Percentiles rank a stretch among this genome's conserved stretches.
phyloP scores from a whole-genome alignment of 257 asterid species.

The Rauvolfia tetraphylla region DNA sequence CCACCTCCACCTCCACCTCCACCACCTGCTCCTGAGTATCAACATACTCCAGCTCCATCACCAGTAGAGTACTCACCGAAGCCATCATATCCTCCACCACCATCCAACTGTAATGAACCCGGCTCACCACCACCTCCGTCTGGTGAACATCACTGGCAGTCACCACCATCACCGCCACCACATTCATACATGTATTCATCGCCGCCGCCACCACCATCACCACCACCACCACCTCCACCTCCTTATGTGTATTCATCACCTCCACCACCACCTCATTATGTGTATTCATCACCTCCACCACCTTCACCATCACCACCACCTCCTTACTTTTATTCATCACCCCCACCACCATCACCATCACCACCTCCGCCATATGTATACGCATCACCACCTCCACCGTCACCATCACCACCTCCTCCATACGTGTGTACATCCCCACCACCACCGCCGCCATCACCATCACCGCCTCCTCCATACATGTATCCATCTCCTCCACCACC shows the following conservation, averaged over 20 bases:
- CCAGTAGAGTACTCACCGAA: conserved; percentile 15
- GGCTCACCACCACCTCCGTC: conserved; percentile 30
- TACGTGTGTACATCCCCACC: conserved; percentile 35
- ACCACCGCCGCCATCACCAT: conserved; percentile 22
- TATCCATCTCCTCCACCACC: conserved; percentile 22
- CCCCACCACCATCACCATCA: conserved; percentile 36
- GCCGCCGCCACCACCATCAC: conserved; percentile 16
- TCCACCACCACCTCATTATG: conserved; percentile 25
- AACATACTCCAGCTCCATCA: conserved; percentile 22
- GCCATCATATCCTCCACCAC: conserved; percentile 35
- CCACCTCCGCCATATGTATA: too few relatives aligned
- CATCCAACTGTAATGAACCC: conserved; percentile 10
- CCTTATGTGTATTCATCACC: conserved; percentile 25
- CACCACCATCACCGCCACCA: conserved; percentile 27
- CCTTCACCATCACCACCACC: conserved; percentile 39
- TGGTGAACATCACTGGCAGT: neutral
- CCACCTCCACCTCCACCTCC: conserved; percentile 26
- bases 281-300: conserved; percentile 25
- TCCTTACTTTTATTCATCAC: too few relatives aligned
- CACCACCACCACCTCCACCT: conserved; percentile 29
- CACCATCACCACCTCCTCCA: conserved; percentile 26
- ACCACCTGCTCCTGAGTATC: conserved; percentile 14
- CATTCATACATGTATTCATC: conserved; percentile 13
- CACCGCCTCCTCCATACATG: conserved; percentile 33
- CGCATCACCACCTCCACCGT: too few relatives aligned